Evolutionary conservation across 2,329 filamentous ascomycete species (phyloP), one percentile per base, ranked within the genome.

Genomic region (Aureobasidium sp.): DNA sequence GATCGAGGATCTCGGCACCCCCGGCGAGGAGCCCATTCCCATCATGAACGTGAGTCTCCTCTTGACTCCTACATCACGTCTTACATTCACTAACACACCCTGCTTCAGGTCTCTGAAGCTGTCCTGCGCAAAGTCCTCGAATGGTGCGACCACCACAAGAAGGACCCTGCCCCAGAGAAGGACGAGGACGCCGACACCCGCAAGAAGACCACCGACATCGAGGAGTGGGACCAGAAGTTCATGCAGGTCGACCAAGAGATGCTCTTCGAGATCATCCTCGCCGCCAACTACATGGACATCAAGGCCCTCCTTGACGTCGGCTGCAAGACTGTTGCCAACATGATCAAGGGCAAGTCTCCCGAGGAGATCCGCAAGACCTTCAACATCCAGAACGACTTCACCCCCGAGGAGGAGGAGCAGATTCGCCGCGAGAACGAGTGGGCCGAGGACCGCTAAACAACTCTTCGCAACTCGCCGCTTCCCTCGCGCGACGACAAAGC

Each of bases 181-280:
- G 93, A 97, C 65, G 94, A 96, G 64, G 91, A 99, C 70, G 88
- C 89, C 65, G 93, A 97, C 70, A 91, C 87, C 55, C 90, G 94
- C 69, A 97, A 97, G 83, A 97, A 96, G 85, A 96, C 92, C 1
- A 97, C 94, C 50, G 94, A 99, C 70, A 99, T 99, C 67, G 94
- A 97, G 63, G 94, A 99, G 78, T 99, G 94, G 94, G 94, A 99
- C 70, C 93, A 97, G 77, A 99, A 99, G 79, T 99, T 97, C 77
- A 97, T 99, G 94, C 93, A 97, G 78, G 94, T 99, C 21, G 94
- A 99, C 75, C 94, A 99, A 74, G 94, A 99, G 78, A 97, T 99
- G 94, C 85, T 99, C 1, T 99, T 99, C 68, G 94, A 99, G 81
- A 97, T 99, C 72, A 99, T 99, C 69, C 83, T 99, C 30, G 91